These are phyloP conservation scores for Pelargonium nanum DNA, from an alignment of 345 rosid species.

Conservation along the genomic window DNA sequence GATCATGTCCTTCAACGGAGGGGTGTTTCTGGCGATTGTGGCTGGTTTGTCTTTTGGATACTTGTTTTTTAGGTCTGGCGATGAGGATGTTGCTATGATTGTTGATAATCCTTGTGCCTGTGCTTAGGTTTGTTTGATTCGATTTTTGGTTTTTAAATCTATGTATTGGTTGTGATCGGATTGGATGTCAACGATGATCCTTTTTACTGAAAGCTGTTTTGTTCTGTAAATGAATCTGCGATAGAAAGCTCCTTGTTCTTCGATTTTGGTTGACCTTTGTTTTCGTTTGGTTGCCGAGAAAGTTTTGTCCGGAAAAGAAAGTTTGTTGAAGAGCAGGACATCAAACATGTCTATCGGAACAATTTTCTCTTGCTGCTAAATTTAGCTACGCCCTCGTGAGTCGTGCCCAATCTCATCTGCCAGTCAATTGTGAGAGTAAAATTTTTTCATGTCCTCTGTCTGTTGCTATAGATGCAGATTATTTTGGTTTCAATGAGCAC, in stretches of 20 bases:
- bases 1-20: constrained; percentile 80
- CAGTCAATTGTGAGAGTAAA: too few relatives aligned
- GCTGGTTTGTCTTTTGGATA: constrained; percentile 55
- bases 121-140: constrained; percentile 20
- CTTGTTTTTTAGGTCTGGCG: constrained; percentile 36
- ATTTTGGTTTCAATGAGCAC: too few relatives aligned
- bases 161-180: neutral
- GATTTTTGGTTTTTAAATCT: neutral
- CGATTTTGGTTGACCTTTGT: neutral
- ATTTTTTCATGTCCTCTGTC: too few relatives aligned
- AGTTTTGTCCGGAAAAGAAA: too few relatives aligned
- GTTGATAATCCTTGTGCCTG: constrained; percentile 52
- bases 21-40: constrained; percentile 63
- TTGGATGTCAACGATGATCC: neutral
- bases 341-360: too few relatives aligned
- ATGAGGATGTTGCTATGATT: constrained; percentile 12
- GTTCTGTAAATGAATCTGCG: neutral
- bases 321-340: too few relatives aligned
- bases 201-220: too few relatives aligned
- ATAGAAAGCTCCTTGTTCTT: neutral
- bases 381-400: too few relatives aligned
- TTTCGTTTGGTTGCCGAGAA: too few relatives aligned
- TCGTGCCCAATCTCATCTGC: too few relatives aligned
- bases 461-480: too few relatives aligned
- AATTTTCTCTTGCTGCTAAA: too few relatives aligned